These are phyloP conservation scores for Platanthera zijinensis DNA, from an alignment of 106 monocot species.

Conservation along the genomic window DNA sequence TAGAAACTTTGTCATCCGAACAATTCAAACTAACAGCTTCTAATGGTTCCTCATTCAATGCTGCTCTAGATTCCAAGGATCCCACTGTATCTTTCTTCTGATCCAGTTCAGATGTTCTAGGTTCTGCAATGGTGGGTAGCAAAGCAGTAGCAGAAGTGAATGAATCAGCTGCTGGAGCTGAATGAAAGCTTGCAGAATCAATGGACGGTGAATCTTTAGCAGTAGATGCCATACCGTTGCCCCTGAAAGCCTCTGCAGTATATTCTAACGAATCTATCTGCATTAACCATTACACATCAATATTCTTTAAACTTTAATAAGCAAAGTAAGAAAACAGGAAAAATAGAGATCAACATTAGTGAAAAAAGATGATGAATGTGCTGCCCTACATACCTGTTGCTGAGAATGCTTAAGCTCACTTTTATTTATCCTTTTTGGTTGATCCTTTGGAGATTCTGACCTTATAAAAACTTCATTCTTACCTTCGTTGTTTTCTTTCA, in stretches of 20 bases:
- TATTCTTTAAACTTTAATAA: not conserved
- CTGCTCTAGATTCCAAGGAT: slow-evolving; percentile 4
- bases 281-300: slow-evolving; percentile 9
- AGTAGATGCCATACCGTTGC: not conserved
- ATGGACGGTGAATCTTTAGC: slow-evolving; percentile 1
- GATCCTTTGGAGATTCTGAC: slow-evolving; percentile 32
- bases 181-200: not conserved
- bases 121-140: slow-evolving; percentile 10
- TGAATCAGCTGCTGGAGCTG: slow-evolving; percentile 3
- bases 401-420: slow-evolving; percentile 23
- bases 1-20: not conserved
- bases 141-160: slow-evolving; percentile 8
- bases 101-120: not conserved
- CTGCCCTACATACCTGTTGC: slow-evolving; percentile 17
- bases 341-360: not conserved
- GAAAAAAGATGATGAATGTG: not conserved
- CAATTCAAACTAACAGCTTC: not conserved
- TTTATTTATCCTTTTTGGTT: slow-evolving; percentile 26
- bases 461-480: slow-evolving; percentile 19
- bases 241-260: not conserved
- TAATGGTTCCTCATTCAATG: slow-evolving; percentile 13
- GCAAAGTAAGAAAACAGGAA: not conserved
- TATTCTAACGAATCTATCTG: slow-evolving; percentile 20
- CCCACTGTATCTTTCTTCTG: slow-evolving; percentile 4
- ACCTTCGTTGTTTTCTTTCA: slow-evolving; percentile 12